Evolutionary conservation across 495 filamentous ascomycete genomes (phyloP), one percentile per base, ranked within the genome.

Genomic region (Aspergillus asperescens): DNA sequence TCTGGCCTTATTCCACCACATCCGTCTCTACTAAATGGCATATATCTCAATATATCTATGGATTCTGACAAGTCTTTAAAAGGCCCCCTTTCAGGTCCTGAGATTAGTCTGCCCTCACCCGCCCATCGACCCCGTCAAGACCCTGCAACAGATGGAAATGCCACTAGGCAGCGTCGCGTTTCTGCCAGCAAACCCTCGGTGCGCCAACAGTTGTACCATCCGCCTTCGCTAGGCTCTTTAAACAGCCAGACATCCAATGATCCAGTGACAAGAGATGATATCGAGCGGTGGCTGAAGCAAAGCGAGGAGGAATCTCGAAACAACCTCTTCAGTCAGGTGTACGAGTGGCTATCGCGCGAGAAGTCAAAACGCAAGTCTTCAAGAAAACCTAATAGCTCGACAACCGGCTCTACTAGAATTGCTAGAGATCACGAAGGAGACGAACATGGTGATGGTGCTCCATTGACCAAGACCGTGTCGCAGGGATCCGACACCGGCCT

Each of bases 301-400:
- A 40, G 57, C 18, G 67, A 71, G 10, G 65, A 70, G 18, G 70
- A 73, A 40, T 45, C 60, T 10, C 70, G 70, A 37, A 44, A 65
- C 46, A 61, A 50, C 48, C 69, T 96, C 5, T 63, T 92, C 32
- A 74, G 79, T 35, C 87, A 92, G 62, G 82, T 96, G 19, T 73
- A 77, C 18, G 81, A 85, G 51, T 96, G 90, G 90, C 73, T 96
- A 34, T 78, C 88, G 47, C 77, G 80, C 35, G 89, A 95, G 65
- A 87, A 86, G 66, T 63, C 71, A 23, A 88, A 84, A 65, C 81
- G 75, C 58, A 75, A 75, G 45, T 65, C 69, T 16, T 74, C 74
- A 46, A 68, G 50, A 72, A 69, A 50, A 52, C 37, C 32, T 57
- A 54, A 40, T 27, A 31, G 31, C 5, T 38, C 45, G 22, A 13